Base-by-base conservation (phyloP, 2,329 filamentous ascomycete genomes). In the Apiospora marii region DNA sequence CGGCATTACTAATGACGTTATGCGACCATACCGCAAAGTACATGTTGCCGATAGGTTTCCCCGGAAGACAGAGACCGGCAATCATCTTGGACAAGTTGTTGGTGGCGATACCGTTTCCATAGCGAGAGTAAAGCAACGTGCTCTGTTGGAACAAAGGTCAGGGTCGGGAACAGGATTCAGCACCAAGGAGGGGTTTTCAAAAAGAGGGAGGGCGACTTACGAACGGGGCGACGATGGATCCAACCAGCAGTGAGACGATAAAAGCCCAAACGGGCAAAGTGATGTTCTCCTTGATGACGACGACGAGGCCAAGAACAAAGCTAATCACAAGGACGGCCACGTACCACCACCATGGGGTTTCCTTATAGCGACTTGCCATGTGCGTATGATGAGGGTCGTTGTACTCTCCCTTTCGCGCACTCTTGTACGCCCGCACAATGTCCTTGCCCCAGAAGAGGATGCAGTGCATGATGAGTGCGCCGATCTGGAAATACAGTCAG, bases 1-100 rank as follows among this genome's bases (percentile, higher is more conserved):
- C 85, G 0, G 83, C 80, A 69, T 87, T 87, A 2, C 72, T 16
- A 68, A 90, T 89, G 68, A 90, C 86, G 49, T 86, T 88, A 79
- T 90, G 88, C 0, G 87, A 90, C 87, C 87, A 90, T 14, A 85
- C 85, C 10, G 88, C 86, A 76, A 89, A 89, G 78, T 89, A 89
- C 85, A 89, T 87, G 78, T 89, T 89, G 2, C 86, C 87, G 5
- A 89, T 75, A 0, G 87, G 87, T 1, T 85, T 84, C 1, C 83
- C 85, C 1, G 87, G 87, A 2, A 89, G 74, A 72, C 87, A 79
- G 3, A 88, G 80, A 69, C 88, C 88, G 0, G 84, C 88, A 68
- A 90, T 73, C 87, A 89, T 88, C 74, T 89, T 89, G 27, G 87
- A 89, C 51, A 90, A 73, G 72, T 90, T 88, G 76, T 90, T 90